A percentile compares a stretch with the other conserved stretches of the same genome.
phyloP scores from a whole-genome alignment of 1,139 yeast species.

The Suhomyces wounanorum region DNA sequence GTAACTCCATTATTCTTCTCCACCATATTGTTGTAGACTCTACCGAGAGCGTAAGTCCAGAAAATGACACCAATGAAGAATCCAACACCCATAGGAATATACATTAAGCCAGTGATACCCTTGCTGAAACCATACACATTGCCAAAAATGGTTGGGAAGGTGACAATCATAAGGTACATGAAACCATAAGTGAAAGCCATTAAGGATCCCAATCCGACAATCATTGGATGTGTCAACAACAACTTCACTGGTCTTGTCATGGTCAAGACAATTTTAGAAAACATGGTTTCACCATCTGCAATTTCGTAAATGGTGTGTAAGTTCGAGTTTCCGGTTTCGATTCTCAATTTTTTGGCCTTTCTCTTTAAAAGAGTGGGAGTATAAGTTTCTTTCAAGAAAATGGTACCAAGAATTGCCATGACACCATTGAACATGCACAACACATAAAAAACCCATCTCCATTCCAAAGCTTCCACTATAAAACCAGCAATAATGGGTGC shows the following conservation, averaged over 20 bases:
- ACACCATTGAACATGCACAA: constrained; percentile 44
- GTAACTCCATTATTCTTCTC: constrained; percentile 37
- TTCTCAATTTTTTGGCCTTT: constrained; percentile 35
- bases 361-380: constrained; percentile 39
- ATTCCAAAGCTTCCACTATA: constrained; percentile 24
- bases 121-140: constrained; percentile 38
- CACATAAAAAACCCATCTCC: constrained; percentile 51
- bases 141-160: constrained; percentile 42
- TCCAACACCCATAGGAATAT: constrained; percentile 49
- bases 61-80: constrained; percentile 41
- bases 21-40: constrained; percentile 31
- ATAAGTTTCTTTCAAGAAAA: constrained; percentile 44
- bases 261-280: constrained; percentile 33
- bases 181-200: constrained; percentile 51
- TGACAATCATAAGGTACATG: constrained; percentile 49
- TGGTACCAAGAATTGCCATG: constrained; percentile 37
- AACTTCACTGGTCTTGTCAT: constrained; percentile 43
- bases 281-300: constrained; percentile 37
- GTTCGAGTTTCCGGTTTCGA: constrained; percentile 38
- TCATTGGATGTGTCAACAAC: constrained; percentile 48
- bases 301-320: constrained; percentile 49
- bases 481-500: constrained; percentile 64
- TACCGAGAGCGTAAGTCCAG: constrained; percentile 40
- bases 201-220: constrained; percentile 47
- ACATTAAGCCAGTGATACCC: constrained; percentile 44